Evolutionary conservation across 108 stramenopile species (phyloP).

Genomic region (Schizochytrium sp.): DNA sequence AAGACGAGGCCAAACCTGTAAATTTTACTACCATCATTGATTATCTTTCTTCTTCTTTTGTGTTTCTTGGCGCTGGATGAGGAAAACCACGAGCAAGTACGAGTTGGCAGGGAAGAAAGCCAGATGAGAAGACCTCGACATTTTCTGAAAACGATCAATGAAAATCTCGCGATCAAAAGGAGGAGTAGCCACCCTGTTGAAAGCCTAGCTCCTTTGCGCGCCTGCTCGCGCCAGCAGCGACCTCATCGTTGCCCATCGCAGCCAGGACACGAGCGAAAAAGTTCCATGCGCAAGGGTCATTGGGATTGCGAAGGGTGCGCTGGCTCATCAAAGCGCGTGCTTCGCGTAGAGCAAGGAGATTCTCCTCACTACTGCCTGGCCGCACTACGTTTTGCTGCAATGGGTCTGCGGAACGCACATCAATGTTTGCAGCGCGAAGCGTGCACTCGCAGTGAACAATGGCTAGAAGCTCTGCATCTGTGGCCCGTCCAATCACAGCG

Average conservation of each 20-base stretch:
- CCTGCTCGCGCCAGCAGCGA: neutral
- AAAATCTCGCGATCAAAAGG: neutral
- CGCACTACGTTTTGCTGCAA: neutral
- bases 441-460: neutral
- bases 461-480: neutral
- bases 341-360: neutral
- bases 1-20: too few relatives aligned
- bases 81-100: too few relatives aligned
- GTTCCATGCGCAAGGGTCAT: neutral
- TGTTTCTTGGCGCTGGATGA: too few relatives aligned
- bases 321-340: neutral
- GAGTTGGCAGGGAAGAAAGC: too few relatives aligned
- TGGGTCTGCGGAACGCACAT: neutral
- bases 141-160: too few relatives aligned
- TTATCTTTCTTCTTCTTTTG: too few relatives aligned
- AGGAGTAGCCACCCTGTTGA: neutral
- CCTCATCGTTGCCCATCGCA: neutral
- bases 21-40: too few relatives aligned
- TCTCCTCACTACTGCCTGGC: neutral
- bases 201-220: neutral
- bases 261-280: neutral
- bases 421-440: neutral
- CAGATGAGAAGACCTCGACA: too few relatives aligned
- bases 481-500: neutral
- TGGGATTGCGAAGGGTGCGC: neutral